Conservation (phyloP, 2,329 filamentous ascomycete genomes). For the Elsinoe ampelina region DNA sequence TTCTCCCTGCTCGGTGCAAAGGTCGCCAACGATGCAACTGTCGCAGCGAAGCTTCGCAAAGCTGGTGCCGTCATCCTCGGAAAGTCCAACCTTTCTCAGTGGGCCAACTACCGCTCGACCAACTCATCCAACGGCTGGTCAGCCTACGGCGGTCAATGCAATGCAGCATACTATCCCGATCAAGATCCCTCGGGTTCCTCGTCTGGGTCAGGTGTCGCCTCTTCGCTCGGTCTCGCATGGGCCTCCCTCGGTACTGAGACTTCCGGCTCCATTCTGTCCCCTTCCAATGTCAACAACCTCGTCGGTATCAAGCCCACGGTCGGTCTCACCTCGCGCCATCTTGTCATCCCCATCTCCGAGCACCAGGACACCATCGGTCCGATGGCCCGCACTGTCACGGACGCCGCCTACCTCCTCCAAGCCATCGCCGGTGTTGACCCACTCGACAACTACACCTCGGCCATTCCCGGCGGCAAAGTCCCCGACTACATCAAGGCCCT, state of each 20-base stretch:
- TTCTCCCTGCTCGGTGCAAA: slow-evolving; percentile 52
- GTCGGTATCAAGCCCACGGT: slow-evolving; percentile 61
- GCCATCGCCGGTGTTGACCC: slow-evolving; percentile 48
- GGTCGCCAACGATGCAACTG: slow-evolving; percentile 47
- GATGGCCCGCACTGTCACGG: slow-evolving; percentile 50
- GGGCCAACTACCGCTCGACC: slow-evolving; percentile 51
- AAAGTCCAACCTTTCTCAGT: slow-evolving; percentile 56
- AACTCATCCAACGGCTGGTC: slow-evolving; percentile 57
- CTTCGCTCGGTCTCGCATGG: slow-evolving; percentile 50
- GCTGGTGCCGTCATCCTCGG: slow-evolving; percentile 57
- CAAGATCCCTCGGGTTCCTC: slow-evolving; percentile 56
- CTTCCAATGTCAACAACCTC: slow-evolving; percentile 48
- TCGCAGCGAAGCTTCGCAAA: slow-evolving; percentile 50
- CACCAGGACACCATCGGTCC: slow-evolving; percentile 50
- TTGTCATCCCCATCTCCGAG: slow-evolving; percentile 57
- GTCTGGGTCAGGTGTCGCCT: slow-evolving; percentile 52
- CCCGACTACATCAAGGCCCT: slow-evolving; percentile 56
- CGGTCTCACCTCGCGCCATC: slow-evolving; percentile 51
- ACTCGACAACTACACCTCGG: slow-evolving; percentile 49
- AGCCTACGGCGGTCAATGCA: slow-evolving; percentile 53
- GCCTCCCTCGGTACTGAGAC: slow-evolving; percentile 56
- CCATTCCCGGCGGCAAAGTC: slow-evolving; percentile 44
- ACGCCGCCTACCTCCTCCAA: slow-evolving; percentile 48
- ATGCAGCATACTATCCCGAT: slow-evolving; percentile 51
- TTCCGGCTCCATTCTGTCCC: slow-evolving; percentile 53